Percentiles rank a stretch among this genome's conserved stretches.
phyloP scores from a whole-genome alignment of 2,329 filamentous ascomycete species.

The Sporothrix pallida region DNA sequence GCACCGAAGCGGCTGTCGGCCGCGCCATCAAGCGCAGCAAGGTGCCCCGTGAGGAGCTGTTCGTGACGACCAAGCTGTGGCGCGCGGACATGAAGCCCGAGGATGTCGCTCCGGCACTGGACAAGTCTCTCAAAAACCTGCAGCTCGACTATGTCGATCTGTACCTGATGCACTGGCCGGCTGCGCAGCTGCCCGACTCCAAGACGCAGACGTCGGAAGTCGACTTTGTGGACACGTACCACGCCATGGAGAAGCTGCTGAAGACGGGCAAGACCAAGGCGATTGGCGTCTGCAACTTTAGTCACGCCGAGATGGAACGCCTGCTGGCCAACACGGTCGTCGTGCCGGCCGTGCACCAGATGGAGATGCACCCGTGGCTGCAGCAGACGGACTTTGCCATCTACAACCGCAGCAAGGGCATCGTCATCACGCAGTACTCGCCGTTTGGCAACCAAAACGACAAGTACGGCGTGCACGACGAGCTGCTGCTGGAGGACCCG shows the following conservation, averaged over 20 bases:
- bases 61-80: slow-evolving; percentile 69
- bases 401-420: slow-evolving; percentile 61
- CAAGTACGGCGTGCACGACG: slow-evolving; percentile 11
- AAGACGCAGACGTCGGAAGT: slow-evolving; percentile 15
- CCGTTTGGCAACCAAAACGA: slow-evolving; percentile 63
- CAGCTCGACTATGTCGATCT: slow-evolving; percentile 40
- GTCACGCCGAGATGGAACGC: slow-evolving; percentile 64
- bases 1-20: slow-evolving; percentile 66
- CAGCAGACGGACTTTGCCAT: slow-evolving; percentile 62
- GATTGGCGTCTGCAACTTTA: slow-evolving; percentile 68
- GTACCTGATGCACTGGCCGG: slow-evolving; percentile 36
- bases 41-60: slow-evolving; percentile 60
- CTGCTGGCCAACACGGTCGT: slow-evolving; percentile 52
- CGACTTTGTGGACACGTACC: slow-evolving; percentile 49
- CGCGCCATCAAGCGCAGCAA: slow-evolving; percentile 59
- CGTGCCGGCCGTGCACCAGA: slow-evolving; percentile 61
- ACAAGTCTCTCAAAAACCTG: slow-evolving; percentile 62
- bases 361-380: slow-evolving; percentile 70
- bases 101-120: slow-evolving; percentile 65
- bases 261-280: slow-evolving; percentile 56
- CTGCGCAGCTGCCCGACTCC: neutral
- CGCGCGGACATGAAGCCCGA: slow-evolving; percentile 68
- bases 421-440: slow-evolving; percentile 68
- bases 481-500: slow-evolving; percentile 57
- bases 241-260: slow-evolving; percentile 62